Evolutionary conservation across 2,329 filamentous ascomycete genomes (phyloP).

Genomic region (Colletotrichum caudatum): DNA sequence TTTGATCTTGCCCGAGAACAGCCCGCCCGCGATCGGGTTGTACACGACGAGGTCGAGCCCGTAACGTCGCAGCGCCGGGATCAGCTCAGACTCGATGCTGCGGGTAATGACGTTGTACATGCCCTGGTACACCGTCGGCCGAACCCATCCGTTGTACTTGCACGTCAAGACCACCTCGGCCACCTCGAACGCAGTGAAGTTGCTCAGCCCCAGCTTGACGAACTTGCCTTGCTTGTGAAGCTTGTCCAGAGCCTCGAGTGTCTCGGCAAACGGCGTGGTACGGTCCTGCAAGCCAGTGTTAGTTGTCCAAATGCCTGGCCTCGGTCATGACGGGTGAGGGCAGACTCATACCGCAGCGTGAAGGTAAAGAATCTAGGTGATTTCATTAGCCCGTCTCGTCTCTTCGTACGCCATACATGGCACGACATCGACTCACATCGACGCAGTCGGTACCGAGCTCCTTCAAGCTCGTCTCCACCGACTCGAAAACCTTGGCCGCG

Average conservation of each 20-base stretch:
- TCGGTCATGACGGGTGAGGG: not conserved
- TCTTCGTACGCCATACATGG: not conserved
- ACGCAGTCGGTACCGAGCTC: conserved; percentile 80
- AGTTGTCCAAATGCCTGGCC: conserved; percentile 9
- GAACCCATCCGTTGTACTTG: conserved; percentile 83
- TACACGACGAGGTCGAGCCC: conserved; percentile 84
- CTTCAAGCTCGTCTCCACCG: conserved; percentile 75
- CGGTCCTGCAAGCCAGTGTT: conserved; percentile 57
- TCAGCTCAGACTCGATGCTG: conserved; percentile 79
- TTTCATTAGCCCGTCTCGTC: conserved; percentile 11
- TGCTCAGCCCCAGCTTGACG: conserved; percentile 81
- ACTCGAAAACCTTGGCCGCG: conserved; percentile 71
- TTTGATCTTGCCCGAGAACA: conserved; percentile 86
- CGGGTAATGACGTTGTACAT: conserved; percentile 89
- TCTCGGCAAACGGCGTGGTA: conserved; percentile 81
- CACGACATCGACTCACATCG: conserved; percentile 63
- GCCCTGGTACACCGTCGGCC: conserved; percentile 85
- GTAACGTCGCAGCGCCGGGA: conserved; percentile 79
- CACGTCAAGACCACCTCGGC: conserved; percentile 86
- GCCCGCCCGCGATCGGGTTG: conserved; percentile 84
- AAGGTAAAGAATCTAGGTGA: conserved; percentile 74
- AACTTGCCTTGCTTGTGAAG: conserved; percentile 91
- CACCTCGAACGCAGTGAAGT: conserved; percentile 89
- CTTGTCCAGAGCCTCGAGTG: conserved; percentile 80
- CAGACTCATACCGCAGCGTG: conserved; percentile 68